These are phyloP conservation scores for Staphylotrichum tortipilum DNA, from an alignment of 495 filamentous ascomycete genomes.

Conservation along the genomic window DNA sequence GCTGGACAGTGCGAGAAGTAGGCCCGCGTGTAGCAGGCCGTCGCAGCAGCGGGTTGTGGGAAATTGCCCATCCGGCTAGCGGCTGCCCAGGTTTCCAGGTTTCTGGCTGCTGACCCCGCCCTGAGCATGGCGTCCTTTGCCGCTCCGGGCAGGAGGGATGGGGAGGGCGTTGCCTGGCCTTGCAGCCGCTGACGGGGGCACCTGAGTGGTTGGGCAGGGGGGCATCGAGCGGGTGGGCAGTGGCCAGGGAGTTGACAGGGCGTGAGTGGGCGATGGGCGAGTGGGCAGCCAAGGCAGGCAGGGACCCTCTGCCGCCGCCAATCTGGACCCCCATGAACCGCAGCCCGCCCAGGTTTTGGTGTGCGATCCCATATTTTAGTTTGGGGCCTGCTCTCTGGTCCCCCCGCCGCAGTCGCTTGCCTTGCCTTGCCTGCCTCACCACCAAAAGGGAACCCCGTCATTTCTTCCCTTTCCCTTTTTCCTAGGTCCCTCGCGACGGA, in stretches of 20 bases:
- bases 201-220: no score
- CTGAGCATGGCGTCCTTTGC: conserved; percentile 1
- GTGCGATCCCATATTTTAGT: conserved; percentile 15
- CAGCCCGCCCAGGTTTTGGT: neutral
- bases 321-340: conserved; percentile 11
- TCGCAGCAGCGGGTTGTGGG: conserved; percentile 4
- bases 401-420: no score
- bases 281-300: no score
- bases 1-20: conserved; percentile 1
- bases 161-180: conserved; percentile 6
- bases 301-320: no score
- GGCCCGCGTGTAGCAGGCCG: neutral
- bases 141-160: conserved; percentile 8
- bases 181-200: conserved; percentile 2
- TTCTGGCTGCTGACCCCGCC: conserved; percentile 6
- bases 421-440: no score
- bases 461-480: neutral
- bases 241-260: no score
- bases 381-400: conserved; percentile 4
- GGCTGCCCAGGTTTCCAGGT: conserved; percentile 7
- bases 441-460: conserved; percentile 10
- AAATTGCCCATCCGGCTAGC: conserved; percentile 6
- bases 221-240: no score
- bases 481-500: conserved; percentile 10
- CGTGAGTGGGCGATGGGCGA: no score